A percentile compares a stretch with the other conserved stretches of the same genome.
Evolutionary conservation across 2,329 filamentous ascomycete species (phyloP).

Genomic region (Penicillium sp.): DNA sequence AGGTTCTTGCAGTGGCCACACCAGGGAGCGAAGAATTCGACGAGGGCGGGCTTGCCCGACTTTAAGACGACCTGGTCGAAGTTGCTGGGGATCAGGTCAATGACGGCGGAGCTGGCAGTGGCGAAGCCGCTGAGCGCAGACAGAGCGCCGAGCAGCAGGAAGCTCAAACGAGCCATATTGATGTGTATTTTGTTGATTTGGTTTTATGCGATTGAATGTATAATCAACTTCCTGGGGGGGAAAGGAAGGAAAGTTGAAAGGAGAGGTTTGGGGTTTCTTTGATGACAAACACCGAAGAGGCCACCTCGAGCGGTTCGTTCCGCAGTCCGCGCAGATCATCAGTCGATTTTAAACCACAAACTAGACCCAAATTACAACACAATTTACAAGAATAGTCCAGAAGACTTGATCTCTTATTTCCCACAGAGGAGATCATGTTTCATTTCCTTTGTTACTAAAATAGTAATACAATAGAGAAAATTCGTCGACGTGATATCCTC

Average conservation of each 20-base stretch:
- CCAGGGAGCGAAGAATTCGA: slow-evolving; percentile 99
- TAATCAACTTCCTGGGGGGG: slow-evolving; percentile 6
- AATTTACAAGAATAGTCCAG: background rate
- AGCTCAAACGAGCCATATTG: slow-evolving; percentile 52
- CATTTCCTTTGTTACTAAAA: slow-evolving; percentile 25
- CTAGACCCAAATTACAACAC: background rate
- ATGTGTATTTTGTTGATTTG: slow-evolving; percentile 7
- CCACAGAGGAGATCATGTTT: background rate
- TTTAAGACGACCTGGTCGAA: slow-evolving; percentile 89
- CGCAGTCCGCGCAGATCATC: slow-evolving; percentile 24
- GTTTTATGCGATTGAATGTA: slow-evolving; percentile 5
- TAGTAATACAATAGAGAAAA: slow-evolving; percentile 33
- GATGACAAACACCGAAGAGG: slow-evolving; percentile 39
- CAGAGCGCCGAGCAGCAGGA: slow-evolving; percentile 52
- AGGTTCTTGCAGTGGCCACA: slow-evolving; percentile 99
- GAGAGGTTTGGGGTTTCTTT: slow-evolving; percentile 5
- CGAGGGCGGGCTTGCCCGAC: slow-evolving; percentile 90
- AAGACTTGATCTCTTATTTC: background rate
- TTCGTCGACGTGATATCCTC: slow-evolving; percentile 15
- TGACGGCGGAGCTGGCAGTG: slow-evolving; percentile 73
- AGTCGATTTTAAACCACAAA: background rate
- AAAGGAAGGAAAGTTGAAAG: slow-evolving; percentile 7
- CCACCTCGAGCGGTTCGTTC: slow-evolving; percentile 36
- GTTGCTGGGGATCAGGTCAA: slow-evolving; percentile 86
- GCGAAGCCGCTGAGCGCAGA: slow-evolving; percentile 59